Conservation (phyloP, 2,329 filamentous ascomycete species). For the Epichloe uncinata region DNA sequence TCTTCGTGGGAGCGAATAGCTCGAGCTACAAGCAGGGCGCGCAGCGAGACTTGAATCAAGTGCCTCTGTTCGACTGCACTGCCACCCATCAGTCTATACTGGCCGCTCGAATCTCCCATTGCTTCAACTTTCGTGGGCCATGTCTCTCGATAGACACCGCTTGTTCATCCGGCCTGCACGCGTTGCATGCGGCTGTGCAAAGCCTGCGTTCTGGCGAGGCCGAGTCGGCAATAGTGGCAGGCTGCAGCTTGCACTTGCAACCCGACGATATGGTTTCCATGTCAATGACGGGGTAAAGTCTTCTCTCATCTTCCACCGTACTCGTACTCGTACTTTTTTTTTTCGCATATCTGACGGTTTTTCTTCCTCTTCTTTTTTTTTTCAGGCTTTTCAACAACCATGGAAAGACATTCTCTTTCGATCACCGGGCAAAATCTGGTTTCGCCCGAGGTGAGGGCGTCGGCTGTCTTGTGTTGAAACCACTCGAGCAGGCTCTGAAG, state of each 20-base stretch:
- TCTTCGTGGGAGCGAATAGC: slow-evolving; percentile 29
- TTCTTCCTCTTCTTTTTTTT: background rate
- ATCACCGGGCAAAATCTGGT: slow-evolving; percentile 25
- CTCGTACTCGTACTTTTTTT: too few species aligned
- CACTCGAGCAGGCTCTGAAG: slow-evolving; percentile 36
- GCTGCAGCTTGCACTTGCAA: slow-evolving; percentile 33
- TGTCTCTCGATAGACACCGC: slow-evolving; percentile 39
- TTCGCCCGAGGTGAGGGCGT: slow-evolving; percentile 50
- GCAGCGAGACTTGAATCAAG: slow-evolving; percentile 29
- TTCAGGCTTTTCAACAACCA: slow-evolving; percentile 30
- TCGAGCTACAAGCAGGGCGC: slow-evolving; percentile 27
- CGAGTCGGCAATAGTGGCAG: slow-evolving; percentile 31
- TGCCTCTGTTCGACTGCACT: slow-evolving; percentile 38
- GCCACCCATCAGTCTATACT: slow-evolving; percentile 38
- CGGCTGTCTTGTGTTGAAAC: slow-evolving; percentile 43
- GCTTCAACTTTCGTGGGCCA: slow-evolving; percentile 40
- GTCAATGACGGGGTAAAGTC: slow-evolving; percentile 17
- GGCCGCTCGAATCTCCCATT: slow-evolving; percentile 40
- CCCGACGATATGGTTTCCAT: slow-evolving; percentile 25
- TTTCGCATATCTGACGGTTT: background rate
- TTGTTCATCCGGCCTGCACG: slow-evolving; percentile 37
- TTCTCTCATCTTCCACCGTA: too few species aligned
- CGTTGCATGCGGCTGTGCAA: slow-evolving; percentile 36
- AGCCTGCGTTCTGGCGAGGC: slow-evolving; percentile 34
- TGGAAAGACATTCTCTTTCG: slow-evolving; percentile 33